Percentiles rank a stretch among this genome's conserved stretches.
Evolutionary conservation across 2,329 filamentous ascomycete genomes (phyloP).

Genomic region (Stachybotrys chartarum): DNA sequence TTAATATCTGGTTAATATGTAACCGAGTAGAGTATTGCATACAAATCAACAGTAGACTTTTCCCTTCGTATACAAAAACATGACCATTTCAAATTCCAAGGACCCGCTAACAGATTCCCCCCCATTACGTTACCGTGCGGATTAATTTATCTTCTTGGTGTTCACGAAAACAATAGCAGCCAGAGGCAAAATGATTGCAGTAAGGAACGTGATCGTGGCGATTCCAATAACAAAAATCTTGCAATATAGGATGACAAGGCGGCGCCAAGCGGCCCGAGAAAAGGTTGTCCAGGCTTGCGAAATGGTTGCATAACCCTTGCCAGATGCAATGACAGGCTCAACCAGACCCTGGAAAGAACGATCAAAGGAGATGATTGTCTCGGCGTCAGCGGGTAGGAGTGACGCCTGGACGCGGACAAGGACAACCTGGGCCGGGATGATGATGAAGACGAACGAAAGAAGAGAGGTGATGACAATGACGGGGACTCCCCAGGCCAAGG

Average conservation of each 20-base stretch:
- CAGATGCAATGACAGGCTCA: constrained; percentile 66
- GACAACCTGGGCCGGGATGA: constrained; percentile 70
- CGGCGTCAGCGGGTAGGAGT: constrained; percentile 71
- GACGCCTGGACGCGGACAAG: constrained; percentile 82
- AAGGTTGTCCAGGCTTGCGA: constrained; percentile 76
- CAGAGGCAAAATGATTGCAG: constrained; percentile 40
- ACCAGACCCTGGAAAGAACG: constrained; percentile 75
- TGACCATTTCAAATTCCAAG: too few species aligned
- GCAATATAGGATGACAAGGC: constrained; percentile 66
- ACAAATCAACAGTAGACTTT: too few species aligned
- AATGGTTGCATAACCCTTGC: constrained; percentile 63
- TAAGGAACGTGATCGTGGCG: constrained; percentile 37
- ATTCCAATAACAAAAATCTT: constrained; percentile 59
- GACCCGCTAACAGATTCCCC: too few species aligned
- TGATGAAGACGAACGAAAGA: constrained; percentile 50
- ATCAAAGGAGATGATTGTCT: constrained; percentile 86
- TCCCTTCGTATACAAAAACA: too few species aligned
- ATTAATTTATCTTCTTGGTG: neutral
- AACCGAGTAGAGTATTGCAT: too few species aligned
- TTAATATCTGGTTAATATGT: too few species aligned
- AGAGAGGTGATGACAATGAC: constrained; percentile 38
- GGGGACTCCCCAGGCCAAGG: constrained; percentile 16
- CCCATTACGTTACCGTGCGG: neutral
- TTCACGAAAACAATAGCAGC: constrained; percentile 30
- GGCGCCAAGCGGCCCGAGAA: constrained; percentile 61